Evolutionary conservation across 345 rosid genomes (phyloP).

Genomic region (Aegle marmelos): DNA sequence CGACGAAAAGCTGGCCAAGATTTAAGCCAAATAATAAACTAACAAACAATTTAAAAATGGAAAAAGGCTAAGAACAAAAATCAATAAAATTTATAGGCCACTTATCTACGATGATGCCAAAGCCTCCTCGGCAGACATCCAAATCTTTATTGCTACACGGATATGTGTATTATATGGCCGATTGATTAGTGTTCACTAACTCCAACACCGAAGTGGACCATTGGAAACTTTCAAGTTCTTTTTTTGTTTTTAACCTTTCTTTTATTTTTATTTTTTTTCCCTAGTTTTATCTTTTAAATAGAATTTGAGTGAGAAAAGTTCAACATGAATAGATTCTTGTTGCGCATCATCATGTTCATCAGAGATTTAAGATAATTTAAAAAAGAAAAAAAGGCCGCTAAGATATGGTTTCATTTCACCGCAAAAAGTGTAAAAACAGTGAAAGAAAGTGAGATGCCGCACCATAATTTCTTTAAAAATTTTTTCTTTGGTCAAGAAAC

Average conservation of each 20-base stretch:
- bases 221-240: not conserved
- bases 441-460: not conserved
- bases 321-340: not conserved
- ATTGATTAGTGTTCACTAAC: not conserved
- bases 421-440: not conserved
- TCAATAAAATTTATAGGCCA: not conserved
- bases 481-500: not conserved
- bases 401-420: not conserved
- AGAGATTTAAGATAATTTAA: too few species aligned
- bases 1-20: not conserved
- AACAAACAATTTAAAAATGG: not conserved
- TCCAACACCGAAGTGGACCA: not conserved
- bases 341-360: too few species aligned
- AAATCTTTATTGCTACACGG: not conserved
- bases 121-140: not conserved
- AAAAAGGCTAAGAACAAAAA: not conserved
- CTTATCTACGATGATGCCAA: not conserved
- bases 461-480: not conserved
- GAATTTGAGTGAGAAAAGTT: not conserved
- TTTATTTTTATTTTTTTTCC: not conserved
- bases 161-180: not conserved
- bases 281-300: too few species aligned
- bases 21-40: not conserved
- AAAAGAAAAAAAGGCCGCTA: too few species aligned
- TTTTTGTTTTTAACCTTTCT: not conserved